phyloP scores from a whole-genome alignment of 2,329 filamentous ascomycete species.

The Bipolaris victoriae region DNA sequence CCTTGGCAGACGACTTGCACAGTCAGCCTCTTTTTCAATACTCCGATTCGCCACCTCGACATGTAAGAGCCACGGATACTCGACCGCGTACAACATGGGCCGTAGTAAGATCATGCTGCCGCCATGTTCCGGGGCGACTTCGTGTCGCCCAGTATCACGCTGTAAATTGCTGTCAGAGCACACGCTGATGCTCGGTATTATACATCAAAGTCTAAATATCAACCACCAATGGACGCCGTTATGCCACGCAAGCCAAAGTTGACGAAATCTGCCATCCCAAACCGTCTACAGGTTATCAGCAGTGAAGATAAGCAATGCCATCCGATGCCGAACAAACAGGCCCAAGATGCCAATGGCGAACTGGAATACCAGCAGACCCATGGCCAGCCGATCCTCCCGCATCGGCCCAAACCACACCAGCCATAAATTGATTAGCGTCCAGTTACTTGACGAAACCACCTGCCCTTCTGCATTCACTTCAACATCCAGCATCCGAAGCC shows the following conservation, averaged over 20 bases:
- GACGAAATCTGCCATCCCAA: not conserved
- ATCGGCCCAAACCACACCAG: slow-evolving; percentile 92
- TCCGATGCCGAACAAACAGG: slow-evolving; percentile 81
- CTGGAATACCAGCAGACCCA: slow-evolving; percentile 83
- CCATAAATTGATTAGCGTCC: slow-evolving; percentile 96
- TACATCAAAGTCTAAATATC: not conserved
- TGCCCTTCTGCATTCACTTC: slow-evolving; percentile 69
- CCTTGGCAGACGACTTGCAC: not conserved
- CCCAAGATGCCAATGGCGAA: slow-evolving; percentile 76
- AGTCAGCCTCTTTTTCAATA: slow-evolving; percentile 21
- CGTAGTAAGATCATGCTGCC: not conserved
- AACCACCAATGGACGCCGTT: not conserved
- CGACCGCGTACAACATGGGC: not conserved
- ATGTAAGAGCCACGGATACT: not conserved
- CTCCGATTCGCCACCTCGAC: slow-evolving; percentile 24
- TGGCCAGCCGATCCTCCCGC: slow-evolving; percentile 81
- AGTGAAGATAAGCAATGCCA: slow-evolving; percentile 87
- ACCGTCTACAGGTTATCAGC: slow-evolving; percentile 70
- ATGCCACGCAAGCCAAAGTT: not conserved
- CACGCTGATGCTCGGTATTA: not conserved
- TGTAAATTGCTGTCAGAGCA: not conserved
- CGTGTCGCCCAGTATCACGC: not conserved
- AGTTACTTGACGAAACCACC: slow-evolving; percentile 82
- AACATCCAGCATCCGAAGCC: slow-evolving; percentile 71
- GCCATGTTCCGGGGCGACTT: not conserved